Evolutionary conservation across 2,329 filamentous ascomycete genomes (phyloP), one percentile per base, ranked within the genome.

Genomic region (Rhynchosporium secalis): DNA sequence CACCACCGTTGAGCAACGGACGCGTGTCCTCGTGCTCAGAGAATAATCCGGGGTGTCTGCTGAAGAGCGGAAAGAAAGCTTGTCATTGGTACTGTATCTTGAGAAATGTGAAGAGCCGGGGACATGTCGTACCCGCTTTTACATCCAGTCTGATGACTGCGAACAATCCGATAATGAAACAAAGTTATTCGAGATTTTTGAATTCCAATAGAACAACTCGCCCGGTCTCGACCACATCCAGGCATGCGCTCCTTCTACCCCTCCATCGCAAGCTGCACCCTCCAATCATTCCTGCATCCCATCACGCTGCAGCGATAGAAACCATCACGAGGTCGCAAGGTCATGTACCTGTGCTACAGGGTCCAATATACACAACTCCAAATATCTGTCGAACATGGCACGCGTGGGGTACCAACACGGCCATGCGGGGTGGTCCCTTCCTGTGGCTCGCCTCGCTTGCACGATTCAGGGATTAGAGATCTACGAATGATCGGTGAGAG

Each of bases 401-500:
- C 45, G 57, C 62, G 67, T 69, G 62, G 65, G 67, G 64, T 66
- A 48, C 62, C 64, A 62, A 58, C 64, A 43, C 31, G n/a, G 47
- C 33, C 40, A 59, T 55, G 67, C 65, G 67, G 67, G 67, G 67
- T 69, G 9, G n/a, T n/a, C 31, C 26, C 10, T 29, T 45, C 15
- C 40, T 46, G 15, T 52, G 31, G 26, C 31, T 52, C 48, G 48
- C 29, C 31, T 52, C 48, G 48, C 31, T 38, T 60, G 33, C 58
- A 55, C 41, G 48, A 60, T 38, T 60, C 41, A 47, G 41, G n/a
- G 28, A 45, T 43, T 28, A 60, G 29, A 28, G 49, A 56, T 55
- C 40, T 33, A 41, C 49, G 31, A 56, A 47, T 38, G 43, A 26
- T 45, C 49, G 58, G 49, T 60, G 58, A 38, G 48, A 41, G 43